Evolutionary conservation across 1,139 yeast species (phyloP).

Genomic region (Pichiaceae sp.): DNA sequence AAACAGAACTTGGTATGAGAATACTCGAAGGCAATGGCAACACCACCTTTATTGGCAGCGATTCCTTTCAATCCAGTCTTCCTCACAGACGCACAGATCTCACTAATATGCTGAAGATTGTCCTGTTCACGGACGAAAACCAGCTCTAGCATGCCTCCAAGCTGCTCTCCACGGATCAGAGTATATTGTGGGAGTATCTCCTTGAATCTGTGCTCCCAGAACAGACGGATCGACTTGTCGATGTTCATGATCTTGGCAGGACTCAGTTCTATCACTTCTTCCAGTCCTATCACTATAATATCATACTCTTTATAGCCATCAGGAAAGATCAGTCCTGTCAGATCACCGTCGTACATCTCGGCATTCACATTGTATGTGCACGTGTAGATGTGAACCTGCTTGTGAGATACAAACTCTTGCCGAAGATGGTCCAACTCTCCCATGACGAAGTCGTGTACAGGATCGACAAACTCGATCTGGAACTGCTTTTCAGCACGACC

Average conservation of each 20-base stretch:
- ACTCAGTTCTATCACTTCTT: constrained; percentile 86
- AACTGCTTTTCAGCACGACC: constrained; percentile 43
- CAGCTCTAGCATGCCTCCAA: constrained; percentile 85
- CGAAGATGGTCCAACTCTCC: constrained; percentile 41
- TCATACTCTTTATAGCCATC: constrained; percentile 31
- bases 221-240: constrained; percentile 59
- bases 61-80: constrained; percentile 94
- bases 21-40: constrained; percentile 72
- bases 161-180: constrained; percentile 75
- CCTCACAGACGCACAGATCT: constrained; percentile 67
- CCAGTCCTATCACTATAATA: constrained; percentile 74
- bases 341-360: constrained; percentile 40
- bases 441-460: constrained; percentile 62
- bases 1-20: constrained; percentile 65
- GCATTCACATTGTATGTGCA: constrained; percentile 73
- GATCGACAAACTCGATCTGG: constrained; percentile 50
- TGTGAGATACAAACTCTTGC: constrained; percentile 36
- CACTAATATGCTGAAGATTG: constrained; percentile 55
- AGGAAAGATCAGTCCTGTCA: constrained; percentile 56
- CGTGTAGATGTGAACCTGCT: constrained; percentile 46
- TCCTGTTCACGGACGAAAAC: constrained; percentile 54
- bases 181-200: constrained; percentile 39
- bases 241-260: constrained; percentile 85
- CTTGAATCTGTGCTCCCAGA: constrained; percentile 73
- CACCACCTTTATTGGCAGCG: constrained; percentile 94